phyloP scores from a whole-genome alignment of 805 yeast genomes.

The Cyberlindnera petersonii region DNA sequence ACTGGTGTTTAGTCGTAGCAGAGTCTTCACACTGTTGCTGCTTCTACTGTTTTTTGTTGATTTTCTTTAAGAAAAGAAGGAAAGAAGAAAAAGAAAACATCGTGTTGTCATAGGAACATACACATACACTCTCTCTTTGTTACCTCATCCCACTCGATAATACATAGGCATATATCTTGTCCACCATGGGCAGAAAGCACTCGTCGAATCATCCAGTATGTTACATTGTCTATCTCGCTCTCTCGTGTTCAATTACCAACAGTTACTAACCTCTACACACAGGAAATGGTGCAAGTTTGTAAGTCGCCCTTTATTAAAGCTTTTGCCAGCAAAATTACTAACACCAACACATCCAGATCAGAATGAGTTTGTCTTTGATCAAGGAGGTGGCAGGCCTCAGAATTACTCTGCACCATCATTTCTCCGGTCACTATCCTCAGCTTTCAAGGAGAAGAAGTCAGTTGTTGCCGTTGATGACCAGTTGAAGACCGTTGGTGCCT shows the following conservation, averaged over 20 bases:
- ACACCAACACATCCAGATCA: conserved; percentile 22
- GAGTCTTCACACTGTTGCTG: no score
- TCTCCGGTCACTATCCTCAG: conserved; percentile 23
- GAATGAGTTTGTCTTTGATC: conserved; percentile 64
- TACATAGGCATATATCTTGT: background rate
- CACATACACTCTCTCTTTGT: no score
- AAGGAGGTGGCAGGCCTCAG: conserved; percentile 65
- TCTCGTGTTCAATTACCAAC: background rate
- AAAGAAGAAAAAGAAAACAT: no score
- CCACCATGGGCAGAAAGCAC: conserved; percentile 19
- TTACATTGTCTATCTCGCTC: background rate
- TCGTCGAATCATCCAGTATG: conserved; percentile 23
- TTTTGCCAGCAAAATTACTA: background rate
- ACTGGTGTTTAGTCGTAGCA: no score
- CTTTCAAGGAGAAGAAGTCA: conserved; percentile 29
- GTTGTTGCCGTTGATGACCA: conserved; percentile 31
- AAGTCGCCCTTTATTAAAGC: conserved; percentile 12
- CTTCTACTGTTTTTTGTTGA: no score
- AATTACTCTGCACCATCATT: conserved; percentile 38
- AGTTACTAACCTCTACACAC: conserved; percentile 1
- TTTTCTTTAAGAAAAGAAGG: no score
- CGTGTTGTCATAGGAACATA: no score
- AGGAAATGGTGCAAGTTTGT: conserved; percentile 40
- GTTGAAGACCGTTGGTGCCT: conserved; percentile 47
- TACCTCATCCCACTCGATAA: background rate